These are phyloP conservation scores for Chytriomyces confervae DNA, from an alignment of 192 early-diverging fungal species.

Conservation along the genomic window DNA sequence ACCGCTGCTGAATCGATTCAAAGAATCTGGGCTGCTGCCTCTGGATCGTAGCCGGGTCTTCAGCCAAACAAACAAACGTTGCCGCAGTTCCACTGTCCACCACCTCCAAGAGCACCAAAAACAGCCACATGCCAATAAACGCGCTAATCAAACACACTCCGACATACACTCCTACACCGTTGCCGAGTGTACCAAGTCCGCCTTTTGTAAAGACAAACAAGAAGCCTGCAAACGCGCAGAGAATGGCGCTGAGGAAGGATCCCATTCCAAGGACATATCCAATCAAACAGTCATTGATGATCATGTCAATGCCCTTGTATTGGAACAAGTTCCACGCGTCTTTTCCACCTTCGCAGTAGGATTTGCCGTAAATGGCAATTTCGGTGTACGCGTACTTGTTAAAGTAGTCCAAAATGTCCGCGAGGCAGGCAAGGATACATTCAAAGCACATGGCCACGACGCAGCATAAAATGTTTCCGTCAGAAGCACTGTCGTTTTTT, in stretches of 20 bases:
- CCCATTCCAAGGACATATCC: constrained; percentile 87
- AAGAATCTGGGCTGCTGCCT: constrained; percentile 10
- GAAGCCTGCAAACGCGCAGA: constrained; percentile 64
- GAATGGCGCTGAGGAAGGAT: constrained; percentile 60
- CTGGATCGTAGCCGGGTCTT: constrained; percentile 52
- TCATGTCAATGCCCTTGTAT: constrained; percentile 56
- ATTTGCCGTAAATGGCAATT: constrained; percentile 64
- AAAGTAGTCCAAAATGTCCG: constrained; percentile 76
- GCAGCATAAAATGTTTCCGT: constrained; percentile 46
- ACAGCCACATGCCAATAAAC: constrained; percentile 81
- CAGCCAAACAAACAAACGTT: constrained; percentile 87
- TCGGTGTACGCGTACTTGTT: constrained; percentile 87
- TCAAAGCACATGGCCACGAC: constrained; percentile 69
- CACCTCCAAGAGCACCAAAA: constrained; percentile 77
- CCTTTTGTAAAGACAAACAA: constrained; percentile 51
- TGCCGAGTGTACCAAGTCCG: constrained; percentile 11
- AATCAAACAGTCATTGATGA: constrained; percentile 86
- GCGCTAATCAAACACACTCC: constrained; percentile 56
- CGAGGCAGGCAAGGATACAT: constrained; percentile 77
- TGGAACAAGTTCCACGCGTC: constrained; percentile 88
- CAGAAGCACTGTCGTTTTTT: constrained; percentile 21
- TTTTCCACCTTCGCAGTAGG: constrained; percentile 59
- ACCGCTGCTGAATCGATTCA: constrained; percentile 7
- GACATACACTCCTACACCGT: constrained; percentile 29
- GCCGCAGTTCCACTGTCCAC: constrained; percentile 46